These are phyloP conservation scores for Neobulgaria alba DNA, from an alignment of 2,329 filamentous ascomycete species.

Conservation along the genomic window DNA sequence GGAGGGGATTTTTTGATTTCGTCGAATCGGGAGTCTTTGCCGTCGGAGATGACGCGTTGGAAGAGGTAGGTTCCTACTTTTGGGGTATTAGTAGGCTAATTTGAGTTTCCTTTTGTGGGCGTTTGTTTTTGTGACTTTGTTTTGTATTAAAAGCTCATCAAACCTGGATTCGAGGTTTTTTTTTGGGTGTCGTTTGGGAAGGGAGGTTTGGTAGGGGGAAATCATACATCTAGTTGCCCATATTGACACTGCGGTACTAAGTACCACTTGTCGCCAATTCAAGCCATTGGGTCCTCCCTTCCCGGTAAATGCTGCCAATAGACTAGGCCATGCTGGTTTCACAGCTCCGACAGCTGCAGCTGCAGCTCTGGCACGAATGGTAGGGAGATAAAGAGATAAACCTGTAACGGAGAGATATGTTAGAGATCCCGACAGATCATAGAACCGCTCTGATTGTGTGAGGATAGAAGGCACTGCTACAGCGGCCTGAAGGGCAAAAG, in stretches of 20 bases:
- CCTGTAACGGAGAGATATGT: conserved; percentile 59
- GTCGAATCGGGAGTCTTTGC: conserved; percentile 51
- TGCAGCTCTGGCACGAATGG: conserved; percentile 44
- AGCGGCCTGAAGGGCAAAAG: conserved; percentile 53
- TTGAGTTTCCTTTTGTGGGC: too few species aligned
- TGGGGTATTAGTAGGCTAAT: too few species aligned
- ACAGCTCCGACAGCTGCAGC: conserved; percentile 33
- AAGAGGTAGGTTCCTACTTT: conserved; percentile 58
- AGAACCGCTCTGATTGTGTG: conserved; percentile 55
- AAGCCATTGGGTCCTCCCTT: conserved; percentile 33
- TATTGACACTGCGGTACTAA: conserved; percentile 46
- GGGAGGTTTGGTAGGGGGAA: background rate
- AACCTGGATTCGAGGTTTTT: too few species aligned
- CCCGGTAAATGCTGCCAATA: conserved; percentile 37
- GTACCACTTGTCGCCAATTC: conserved; percentile 54
- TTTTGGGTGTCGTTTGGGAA: too few species aligned
- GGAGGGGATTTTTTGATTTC: conserved; percentile 41
- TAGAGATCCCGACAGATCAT: conserved; percentile 57
- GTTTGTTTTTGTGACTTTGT: too few species aligned
- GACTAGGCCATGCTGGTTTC: conserved; percentile 37
- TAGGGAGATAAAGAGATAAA: conserved; percentile 52
- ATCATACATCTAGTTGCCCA: conserved; percentile 53
- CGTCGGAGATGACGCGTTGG: conserved; percentile 48
- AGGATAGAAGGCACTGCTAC: conserved; percentile 54
- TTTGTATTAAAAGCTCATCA: too few species aligned